Conservation (phyloP, 345 rosid species). For the Eucalyptus sp. region DNA sequence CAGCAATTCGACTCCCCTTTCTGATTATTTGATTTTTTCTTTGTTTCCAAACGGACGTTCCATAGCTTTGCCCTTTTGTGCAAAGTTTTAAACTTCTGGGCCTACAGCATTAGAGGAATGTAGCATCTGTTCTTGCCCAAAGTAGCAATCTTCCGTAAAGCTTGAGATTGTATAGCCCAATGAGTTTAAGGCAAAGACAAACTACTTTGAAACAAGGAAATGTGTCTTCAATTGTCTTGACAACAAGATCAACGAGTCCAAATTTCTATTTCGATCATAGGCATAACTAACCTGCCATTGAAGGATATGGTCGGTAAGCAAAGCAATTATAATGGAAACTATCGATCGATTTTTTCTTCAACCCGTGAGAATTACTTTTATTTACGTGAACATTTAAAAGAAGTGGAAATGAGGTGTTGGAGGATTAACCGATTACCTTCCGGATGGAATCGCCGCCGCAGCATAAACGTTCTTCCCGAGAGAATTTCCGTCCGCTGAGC, state of each 20-base stretch:
- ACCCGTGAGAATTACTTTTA: too few species aligned
- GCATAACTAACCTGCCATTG: background rate
- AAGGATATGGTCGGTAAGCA: background rate
- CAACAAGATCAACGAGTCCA: background rate
- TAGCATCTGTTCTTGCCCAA: accelerated
- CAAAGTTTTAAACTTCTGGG: background rate
- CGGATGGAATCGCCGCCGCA: background rate
- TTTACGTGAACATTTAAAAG: too few species aligned
- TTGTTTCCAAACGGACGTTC: background rate
- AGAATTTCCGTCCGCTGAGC: background rate
- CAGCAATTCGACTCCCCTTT: background rate
- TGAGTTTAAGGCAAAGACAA: background rate
- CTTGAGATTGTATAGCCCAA: background rate
- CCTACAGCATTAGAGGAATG: background rate
- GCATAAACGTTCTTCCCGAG: background rate
- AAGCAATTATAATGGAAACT: background rate
- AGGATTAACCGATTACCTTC: too few species aligned
- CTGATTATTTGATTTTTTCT: accelerated
- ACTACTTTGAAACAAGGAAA: background rate
- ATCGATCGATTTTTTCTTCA: too few species aligned
- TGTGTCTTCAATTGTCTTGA: too few species aligned
- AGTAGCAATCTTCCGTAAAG: background rate
- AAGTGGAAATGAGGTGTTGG: too few species aligned
- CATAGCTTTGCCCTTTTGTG: background rate
- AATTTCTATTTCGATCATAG: background rate